Conservation (phyloP, 1,284 basidiomycete genomes). For the Cryptococcus sp. region DNA sequence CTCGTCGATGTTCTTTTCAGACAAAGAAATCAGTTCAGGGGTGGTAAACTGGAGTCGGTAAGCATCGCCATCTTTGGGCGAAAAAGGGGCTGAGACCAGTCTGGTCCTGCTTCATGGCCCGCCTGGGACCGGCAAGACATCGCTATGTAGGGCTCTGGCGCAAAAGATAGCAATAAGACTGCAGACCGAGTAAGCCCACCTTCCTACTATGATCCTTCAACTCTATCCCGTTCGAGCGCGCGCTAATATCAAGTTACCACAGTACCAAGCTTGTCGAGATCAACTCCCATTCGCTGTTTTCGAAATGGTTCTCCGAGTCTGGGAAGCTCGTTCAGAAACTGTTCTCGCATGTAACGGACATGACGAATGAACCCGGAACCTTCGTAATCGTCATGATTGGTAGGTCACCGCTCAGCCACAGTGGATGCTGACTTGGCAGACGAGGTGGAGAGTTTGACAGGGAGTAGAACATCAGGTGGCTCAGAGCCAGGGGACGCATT, state of each 20-base stretch:
- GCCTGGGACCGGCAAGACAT: constrained; percentile 97
- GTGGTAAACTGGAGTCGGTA: constrained; percentile 89
- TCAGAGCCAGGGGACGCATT: constrained; percentile 95
- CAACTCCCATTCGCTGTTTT: constrained; percentile 94
- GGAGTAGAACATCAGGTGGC: constrained; percentile 89
- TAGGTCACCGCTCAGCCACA: constrained; percentile 35
- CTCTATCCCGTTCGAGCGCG: background rate
- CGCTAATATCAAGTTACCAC: constrained; percentile 59
- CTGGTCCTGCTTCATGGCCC: constrained; percentile 93
- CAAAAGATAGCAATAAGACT: constrained; percentile 93
- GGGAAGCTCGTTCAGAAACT: constrained; percentile 95
- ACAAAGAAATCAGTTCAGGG: constrained; percentile 84
- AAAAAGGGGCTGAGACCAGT: constrained; percentile 24
- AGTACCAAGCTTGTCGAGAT: constrained; percentile 89
- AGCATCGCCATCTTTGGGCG: constrained; percentile 11
- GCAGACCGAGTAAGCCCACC: constrained; percentile 61
- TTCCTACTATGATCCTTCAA: background rate
- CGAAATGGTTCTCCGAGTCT: constrained; percentile 97
- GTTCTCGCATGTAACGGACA: constrained; percentile 81
- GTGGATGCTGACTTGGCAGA: constrained; percentile 53
- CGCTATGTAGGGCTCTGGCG: constrained; percentile 85
- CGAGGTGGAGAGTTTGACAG: constrained; percentile 94
- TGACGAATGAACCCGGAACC: constrained; percentile 79
- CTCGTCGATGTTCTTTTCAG: constrained; percentile 84
- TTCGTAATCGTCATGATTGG: constrained; percentile 95